Percentiles rank a stretch among this genome's conserved stretches.
Conservation (phyloP, 225 moss, liverwort and hornwort species). For the Sphagnum contortum region DNA sequence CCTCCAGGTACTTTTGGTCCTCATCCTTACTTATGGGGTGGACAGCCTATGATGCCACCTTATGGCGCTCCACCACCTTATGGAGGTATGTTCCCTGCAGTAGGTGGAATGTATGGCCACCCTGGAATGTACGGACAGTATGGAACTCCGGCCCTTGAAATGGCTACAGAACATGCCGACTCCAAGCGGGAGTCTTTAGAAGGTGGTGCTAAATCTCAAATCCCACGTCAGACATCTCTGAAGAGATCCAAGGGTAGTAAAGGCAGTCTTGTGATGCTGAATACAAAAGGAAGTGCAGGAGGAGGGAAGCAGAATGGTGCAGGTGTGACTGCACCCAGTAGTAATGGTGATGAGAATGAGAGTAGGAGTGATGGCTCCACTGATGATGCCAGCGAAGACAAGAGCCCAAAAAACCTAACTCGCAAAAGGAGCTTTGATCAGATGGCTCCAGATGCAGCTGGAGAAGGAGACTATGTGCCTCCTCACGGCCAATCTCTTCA, state of each 20-base stretch:
- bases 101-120: constrained; percentile 49
- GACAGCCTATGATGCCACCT: constrained; percentile 53
- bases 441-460: constrained; percentile 54
- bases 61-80: constrained; percentile 56
- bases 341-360: constrained; percentile 40
- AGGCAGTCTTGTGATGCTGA: constrained; percentile 42
- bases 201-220: constrained; percentile 8
- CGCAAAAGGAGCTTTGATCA: constrained; percentile 52
- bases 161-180: constrained; percentile 20
- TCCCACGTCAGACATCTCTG: constrained; percentile 12
- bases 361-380: constrained; percentile 53
- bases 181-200: constrained; percentile 16
- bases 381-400: constrained; percentile 46
- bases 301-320: constrained; percentile 22
- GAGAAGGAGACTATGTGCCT: constrained; percentile 35
- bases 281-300: constrained; percentile 19
- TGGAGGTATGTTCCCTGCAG: constrained; percentile 52
- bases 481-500: constrained; percentile 23
- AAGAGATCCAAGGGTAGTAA: constrained; percentile 52
- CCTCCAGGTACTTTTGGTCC: constrained; percentile 33
- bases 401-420: constrained; percentile 38
- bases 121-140: constrained; percentile 60
- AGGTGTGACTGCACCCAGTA: constrained; percentile 33
- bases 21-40: constrained; percentile 62
- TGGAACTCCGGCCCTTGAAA: constrained; percentile 13